Evolutionary conservation across 1,139 yeast genomes (phyloP), one percentile per base, ranked within the genome.

Genomic region (Debaryomycetaceae sp.): DNA sequence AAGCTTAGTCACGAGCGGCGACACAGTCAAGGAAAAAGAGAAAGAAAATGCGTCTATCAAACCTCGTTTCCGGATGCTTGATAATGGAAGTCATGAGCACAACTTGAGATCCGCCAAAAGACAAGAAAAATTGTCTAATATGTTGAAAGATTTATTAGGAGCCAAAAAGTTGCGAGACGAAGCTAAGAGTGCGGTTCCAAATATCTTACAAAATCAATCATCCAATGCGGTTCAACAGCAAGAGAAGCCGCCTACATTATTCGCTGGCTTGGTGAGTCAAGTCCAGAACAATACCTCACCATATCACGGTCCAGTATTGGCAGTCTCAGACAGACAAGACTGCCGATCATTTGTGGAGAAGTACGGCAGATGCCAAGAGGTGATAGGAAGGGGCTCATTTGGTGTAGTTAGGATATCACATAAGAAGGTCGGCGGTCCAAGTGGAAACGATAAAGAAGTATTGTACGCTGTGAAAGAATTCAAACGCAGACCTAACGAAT

Each of bases 171-270:
- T 87, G 34, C 73, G 96, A 43, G 88, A 83, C 54, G 93, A 83
- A 54, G 96, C 96, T 2, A 83, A 85, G 42, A 78, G 86, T 43
- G 96, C 96, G 1, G 87, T 88, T n/a, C 95, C 95, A 1, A 87
- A 84, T 50, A 60, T 72, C n/a, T 53, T 73, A 35, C 63, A 58
- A 6, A 35, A 40, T 20, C 41, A 37, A 13, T 41, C 34, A 5
- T 51, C 39, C 14, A 42, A 46, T 39, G 34, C 49, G 3, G 39
- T 39, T 13, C 42, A 45, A 24, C 42, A 39, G 22, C 36, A 38
- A 24, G 46, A 46, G 5, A 55, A 61, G 46, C 90, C 93, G 8
- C 95, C 96, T 11, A 83, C 95, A 8, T 73, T 91, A 44, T 83
- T 91, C 63, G 84, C 93, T 11, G 91, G 95, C 0, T 76, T 89